A percentile compares a stretch with the other conserved stretches of the same genome.
These are phyloP conservation scores for Fusarium albosuccineum DNA, from an alignment of 2,329 filamentous ascomycete genomes.

Conservation along the genomic window DNA sequence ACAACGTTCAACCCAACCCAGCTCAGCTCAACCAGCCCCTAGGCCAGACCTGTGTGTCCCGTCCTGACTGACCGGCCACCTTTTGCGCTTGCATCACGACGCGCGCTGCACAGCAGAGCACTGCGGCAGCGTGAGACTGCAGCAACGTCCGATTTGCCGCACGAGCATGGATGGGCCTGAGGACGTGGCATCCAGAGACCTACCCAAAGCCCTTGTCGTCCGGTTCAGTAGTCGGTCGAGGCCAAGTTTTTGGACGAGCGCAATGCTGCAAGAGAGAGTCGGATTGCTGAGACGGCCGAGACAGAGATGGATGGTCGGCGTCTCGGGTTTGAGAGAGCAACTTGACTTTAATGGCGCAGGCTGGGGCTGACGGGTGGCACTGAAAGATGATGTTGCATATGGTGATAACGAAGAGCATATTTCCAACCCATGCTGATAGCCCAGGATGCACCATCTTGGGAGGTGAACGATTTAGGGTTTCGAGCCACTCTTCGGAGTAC, in stretches of 20 bases:
- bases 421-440: background rate
- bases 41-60: background rate
- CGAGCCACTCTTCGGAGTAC: constrained; percentile 19
- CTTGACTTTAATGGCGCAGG: constrained; percentile 33
- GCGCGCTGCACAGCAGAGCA: background rate
- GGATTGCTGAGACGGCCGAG: background rate
- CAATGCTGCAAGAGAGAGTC: background rate
- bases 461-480: constrained; percentile 6
- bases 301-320: constrained; percentile 16
- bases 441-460: background rate
- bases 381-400: background rate
- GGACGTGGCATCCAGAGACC: constrained; percentile 36
- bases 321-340: constrained; percentile 1
- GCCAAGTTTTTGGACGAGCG: constrained; percentile 14
- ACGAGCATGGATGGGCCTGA: constrained; percentile 23
- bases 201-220: constrained; percentile 19
- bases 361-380: constrained; percentile 20
- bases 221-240: constrained; percentile 10
- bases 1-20: constrained; percentile 2
- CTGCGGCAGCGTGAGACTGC: constrained; percentile 18
- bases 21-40: constrained; percentile 22
- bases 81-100: constrained; percentile 13
- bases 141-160: constrained; percentile 24
- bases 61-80: constrained; percentile 16
- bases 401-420: constrained; percentile 8